Base-by-base conservation (phyloP, 192 early-diverging fungal species). In the Coemansia sp. region DNA sequence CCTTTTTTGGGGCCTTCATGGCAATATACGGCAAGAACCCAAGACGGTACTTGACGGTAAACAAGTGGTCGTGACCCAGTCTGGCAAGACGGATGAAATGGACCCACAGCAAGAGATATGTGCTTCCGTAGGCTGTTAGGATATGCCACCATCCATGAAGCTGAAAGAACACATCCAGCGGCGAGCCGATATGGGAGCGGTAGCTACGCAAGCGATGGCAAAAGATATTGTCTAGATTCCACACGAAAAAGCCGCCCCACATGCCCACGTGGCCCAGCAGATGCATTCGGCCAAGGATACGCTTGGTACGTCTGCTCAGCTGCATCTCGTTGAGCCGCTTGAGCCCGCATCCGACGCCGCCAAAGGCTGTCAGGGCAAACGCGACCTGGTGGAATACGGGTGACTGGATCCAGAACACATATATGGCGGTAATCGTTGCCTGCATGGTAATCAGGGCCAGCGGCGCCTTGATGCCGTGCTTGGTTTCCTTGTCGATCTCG, bases 221-320 rank as follows among this genome's bases (percentile, higher is more conserved):
- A 42, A 85, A 83, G 22, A 76, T 63, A 69, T 90, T 92, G 66
- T 92, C 90, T 7, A 89, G 48, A 68, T 89, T 88, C 92, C 92
- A 93, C 52, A 88, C 69, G 1, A 84, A 30, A 62, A 92, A 91
- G 36, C 80, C 79, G 56, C 76, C 59, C 55, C 79, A 63, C 57
- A 83, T 69, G 49, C 71, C 69, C 22, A 72, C 28, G n/a, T 71
- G 42, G 40, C 73, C 70, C 25, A 64, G 36, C 67, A 68, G 16
- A 20, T 60, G 59, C 33, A 76, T 55, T 20, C 64, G 62, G 30
- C 20, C 48, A n/a, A 82, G 30, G 36, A 55, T 48, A 45, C 74
- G 63, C 61, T 51, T 58, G 14, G 71, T 80, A 22, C 32, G 60
- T 40, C 32, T 42, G 50, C 59, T 69, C 48, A 55, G 64, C 59